Conservation (phyloP, 139 green algal genomes). For the Tetradesmus obliquus region DNA sequence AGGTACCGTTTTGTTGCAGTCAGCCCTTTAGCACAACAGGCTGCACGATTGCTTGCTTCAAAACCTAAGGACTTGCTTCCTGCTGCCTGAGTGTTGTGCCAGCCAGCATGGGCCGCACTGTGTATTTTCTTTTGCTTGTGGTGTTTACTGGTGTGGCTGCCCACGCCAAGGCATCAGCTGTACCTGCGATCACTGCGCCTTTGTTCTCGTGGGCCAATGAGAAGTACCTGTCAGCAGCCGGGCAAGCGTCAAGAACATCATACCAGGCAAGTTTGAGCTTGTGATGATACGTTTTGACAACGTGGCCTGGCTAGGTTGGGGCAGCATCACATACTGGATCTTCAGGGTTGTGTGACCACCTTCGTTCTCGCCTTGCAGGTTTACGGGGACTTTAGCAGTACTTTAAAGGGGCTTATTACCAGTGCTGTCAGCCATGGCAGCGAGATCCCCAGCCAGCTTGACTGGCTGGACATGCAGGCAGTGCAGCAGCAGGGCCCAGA, state of each 20-base stretch:
- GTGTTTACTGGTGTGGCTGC: background rate
- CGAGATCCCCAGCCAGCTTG: background rate
- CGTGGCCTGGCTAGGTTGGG: background rate
- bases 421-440: background rate
- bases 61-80: background rate
- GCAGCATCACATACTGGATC: background rate
- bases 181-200: slow-evolving; percentile 1
- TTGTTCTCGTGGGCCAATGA: slow-evolving; percentile 13
- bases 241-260: background rate
- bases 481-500: slow-evolving; percentile 5
- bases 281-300: background rate
- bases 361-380: background rate
- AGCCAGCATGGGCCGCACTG: background rate
- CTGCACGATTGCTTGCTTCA: background rate
- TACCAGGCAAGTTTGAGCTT: background rate
- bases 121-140: background rate
- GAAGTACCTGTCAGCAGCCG: background rate
- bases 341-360: background rate
- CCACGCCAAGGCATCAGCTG: background rate
- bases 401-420: background rate
- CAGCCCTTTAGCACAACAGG: background rate
- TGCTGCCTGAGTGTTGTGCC: background rate
- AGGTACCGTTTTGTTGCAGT: no score
- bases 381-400: slow-evolving; percentile 4
- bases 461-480: background rate